Conservation (phyloP, 305 asterid genomes). For the Ilex paraguariensis region DNA sequence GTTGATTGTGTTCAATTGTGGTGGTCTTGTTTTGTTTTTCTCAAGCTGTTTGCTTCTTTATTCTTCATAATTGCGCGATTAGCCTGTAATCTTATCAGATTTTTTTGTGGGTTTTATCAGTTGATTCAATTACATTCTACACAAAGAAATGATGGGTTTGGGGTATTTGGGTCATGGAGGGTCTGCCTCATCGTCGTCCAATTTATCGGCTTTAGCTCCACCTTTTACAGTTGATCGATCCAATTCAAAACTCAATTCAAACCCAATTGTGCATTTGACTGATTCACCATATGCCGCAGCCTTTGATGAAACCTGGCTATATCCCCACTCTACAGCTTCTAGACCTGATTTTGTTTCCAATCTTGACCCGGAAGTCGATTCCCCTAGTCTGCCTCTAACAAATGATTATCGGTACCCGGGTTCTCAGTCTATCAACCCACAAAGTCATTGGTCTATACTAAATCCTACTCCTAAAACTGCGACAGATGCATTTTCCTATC, state of each 20-base stretch:
- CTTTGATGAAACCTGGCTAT: conserved; percentile 48
- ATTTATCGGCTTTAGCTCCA: conserved; percentile 85
- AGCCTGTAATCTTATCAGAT: conserved; percentile 3
- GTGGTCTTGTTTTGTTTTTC: not conserved
- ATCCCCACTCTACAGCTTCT: conserved; percentile 39
- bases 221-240: conserved; percentile 83
- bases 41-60: not conserved
- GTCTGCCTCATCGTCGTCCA: conserved; percentile 54
- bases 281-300: conserved; percentile 35
- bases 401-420: conserved; percentile 36
- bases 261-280: conserved; percentile 36
- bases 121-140: conserved; percentile 21
- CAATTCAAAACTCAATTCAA: conserved; percentile 48
- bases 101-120: conserved; percentile 23
- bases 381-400: conserved; percentile 29
- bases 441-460: conserved; percentile 37
- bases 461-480: conserved; percentile 23
- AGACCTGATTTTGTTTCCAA: conserved; percentile 8
- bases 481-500: conserved; percentile 25
- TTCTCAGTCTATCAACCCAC: conserved; percentile 26
- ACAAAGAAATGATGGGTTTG: conserved; percentile 52
- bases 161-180: conserved; percentile 55
- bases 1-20: not conserved
- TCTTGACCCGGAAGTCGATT: conserved; percentile 34
- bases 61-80: not conserved